Evolutionary conservation across 441 rosid genomes (phyloP).

Genomic region (Jatropha podagrica): DNA sequence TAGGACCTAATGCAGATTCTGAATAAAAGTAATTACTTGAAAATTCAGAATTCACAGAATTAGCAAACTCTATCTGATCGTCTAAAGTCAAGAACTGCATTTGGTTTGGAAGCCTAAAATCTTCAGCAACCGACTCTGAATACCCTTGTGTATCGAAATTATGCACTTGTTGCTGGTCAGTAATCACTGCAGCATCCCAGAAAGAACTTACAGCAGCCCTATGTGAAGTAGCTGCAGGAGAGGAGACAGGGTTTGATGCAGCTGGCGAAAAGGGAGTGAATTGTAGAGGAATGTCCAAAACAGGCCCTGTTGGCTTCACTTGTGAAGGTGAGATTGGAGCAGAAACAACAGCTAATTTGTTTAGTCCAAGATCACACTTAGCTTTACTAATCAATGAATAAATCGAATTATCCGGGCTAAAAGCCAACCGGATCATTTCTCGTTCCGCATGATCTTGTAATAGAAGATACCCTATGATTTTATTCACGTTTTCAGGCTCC

Average conservation of each 20-base stretch:
- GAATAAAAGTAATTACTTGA: conserved; percentile 44
- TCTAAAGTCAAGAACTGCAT: conserved; percentile 52
- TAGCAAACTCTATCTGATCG: conserved; percentile 45
- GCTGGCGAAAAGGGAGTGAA: conserved; percentile 35
- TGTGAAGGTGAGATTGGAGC: conserved; percentile 40
- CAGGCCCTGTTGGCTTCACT: conserved; percentile 29
- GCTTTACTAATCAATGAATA: conserved; percentile 58
- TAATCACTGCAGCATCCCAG: conserved; percentile 34
- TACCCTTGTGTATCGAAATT: conserved; percentile 36
- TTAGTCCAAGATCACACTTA: conserved; percentile 55
- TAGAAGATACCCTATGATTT: conserved; percentile 76
- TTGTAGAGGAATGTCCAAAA: conserved; percentile 39
- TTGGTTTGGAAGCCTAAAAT: conserved; percentile 42
- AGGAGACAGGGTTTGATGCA: conserved; percentile 27
- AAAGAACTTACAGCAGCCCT: conserved; percentile 33
- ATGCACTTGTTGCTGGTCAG: conserved; percentile 33
- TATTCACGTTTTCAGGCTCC: conserved; percentile 81
- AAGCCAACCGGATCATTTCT: conserved; percentile 86
- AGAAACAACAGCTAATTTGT: conserved; percentile 32
- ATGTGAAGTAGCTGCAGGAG: conserved; percentile 23
- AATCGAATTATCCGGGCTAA: conserved; percentile 64
- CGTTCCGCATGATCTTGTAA: conserved; percentile 69
- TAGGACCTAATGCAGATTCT: conserved; percentile 44
- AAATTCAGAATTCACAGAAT: conserved; percentile 45
- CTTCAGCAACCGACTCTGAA: conserved; percentile 38